Percentiles rank a stretch among this genome's conserved stretches.
phyloP scores from a whole-genome alignment of 75 land plant species.

The Selaginella moellendorffii region DNA sequence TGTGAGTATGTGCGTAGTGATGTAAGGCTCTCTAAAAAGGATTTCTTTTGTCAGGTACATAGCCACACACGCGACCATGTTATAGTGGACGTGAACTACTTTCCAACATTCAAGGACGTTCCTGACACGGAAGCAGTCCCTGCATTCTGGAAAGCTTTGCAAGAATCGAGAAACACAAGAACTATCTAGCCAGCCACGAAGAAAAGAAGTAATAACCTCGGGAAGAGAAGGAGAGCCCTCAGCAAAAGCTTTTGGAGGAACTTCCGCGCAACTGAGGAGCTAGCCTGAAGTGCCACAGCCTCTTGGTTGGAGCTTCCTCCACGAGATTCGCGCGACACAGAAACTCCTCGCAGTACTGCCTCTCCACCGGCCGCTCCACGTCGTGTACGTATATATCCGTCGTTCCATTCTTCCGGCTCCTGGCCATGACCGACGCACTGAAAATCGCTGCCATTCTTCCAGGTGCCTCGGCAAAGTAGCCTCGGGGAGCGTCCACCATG shows the following conservation, averaged over 20 bases:
- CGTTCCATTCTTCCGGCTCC: conserved; percentile 22
- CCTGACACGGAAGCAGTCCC: conserved; percentile 63
- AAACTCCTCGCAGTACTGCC: conserved; percentile 42
- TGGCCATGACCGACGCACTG: conserved; percentile 55
- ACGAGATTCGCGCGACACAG: conserved; percentile 46
- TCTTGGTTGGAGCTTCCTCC: conserved; percentile 7
- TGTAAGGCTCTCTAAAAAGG: background rate
- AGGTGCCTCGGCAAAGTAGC: conserved; percentile 37
- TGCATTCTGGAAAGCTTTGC: conserved; percentile 84
- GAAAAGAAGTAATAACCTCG: no score
- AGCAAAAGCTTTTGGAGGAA: background rate
- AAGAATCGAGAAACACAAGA: no score
- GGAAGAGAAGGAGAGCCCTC: background rate
- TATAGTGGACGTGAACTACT: conserved; percentile 84
- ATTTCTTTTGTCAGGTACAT: conserved; percentile 43
- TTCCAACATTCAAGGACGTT: conserved; percentile 93
- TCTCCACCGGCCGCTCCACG: conserved; percentile 46
- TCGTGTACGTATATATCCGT: conserved; percentile 69
- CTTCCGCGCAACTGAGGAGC: background rate
- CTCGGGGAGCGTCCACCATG: conserved; percentile 62
- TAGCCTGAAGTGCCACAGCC: background rate
- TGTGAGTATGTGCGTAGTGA: conserved; percentile 29
- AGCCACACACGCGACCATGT: conserved; percentile 74
- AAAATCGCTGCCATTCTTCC: conserved; percentile 67
- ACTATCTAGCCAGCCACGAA: no score